Conservation (phyloP, 768 basidiomycete genomes). For the Nidularia pulvinata region DNA sequence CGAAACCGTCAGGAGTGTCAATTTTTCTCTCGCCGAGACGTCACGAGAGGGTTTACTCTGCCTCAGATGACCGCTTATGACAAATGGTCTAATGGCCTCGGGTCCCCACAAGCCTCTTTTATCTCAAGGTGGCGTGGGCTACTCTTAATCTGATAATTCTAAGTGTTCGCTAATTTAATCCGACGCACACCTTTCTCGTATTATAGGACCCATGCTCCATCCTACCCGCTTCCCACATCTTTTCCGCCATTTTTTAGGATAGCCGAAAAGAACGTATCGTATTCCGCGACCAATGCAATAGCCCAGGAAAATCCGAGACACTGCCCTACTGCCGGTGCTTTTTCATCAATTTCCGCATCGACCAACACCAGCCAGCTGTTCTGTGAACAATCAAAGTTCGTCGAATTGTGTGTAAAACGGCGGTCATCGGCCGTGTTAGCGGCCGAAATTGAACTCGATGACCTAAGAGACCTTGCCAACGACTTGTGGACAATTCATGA, state of each 20-base stretch:
- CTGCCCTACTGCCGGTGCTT: slow-evolving; percentile 9
- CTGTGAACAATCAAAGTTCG: slow-evolving; percentile 48
- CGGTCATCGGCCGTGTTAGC: slow-evolving; percentile 26
- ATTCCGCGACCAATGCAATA: too few relatives aligned
- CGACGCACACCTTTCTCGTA: not conserved
- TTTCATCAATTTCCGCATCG: slow-evolving; percentile 48
- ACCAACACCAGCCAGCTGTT: slow-evolving; percentile 38
- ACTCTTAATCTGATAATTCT: too few relatives aligned
- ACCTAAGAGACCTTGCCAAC: slow-evolving; percentile 53
- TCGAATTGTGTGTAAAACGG: slow-evolving; percentile 40
- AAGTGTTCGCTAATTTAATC: not conserved
- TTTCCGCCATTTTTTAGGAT: slow-evolving; percentile 48
- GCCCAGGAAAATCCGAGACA: not conserved
- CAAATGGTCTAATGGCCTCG: slow-evolving; percentile 25
- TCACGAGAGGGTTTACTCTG: slow-evolving; percentile 59
- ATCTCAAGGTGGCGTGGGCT: slow-evolving; percentile 31
- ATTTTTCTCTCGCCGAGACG: slow-evolving; percentile 22
- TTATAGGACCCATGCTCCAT: slow-evolving; percentile 41
- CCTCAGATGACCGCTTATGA: slow-evolving; percentile 31
- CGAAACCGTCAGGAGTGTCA: too few relatives aligned
- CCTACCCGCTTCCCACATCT: slow-evolving; percentile 63
- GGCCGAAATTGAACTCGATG: slow-evolving; percentile 51
- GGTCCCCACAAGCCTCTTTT: slow-evolving; percentile 23
- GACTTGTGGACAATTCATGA: slow-evolving; percentile 64
- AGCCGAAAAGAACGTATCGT: not conserved